Base-by-base conservation (phyloP, 441 rosid species). In the Pelargonium myrrhifolium region DNA sequence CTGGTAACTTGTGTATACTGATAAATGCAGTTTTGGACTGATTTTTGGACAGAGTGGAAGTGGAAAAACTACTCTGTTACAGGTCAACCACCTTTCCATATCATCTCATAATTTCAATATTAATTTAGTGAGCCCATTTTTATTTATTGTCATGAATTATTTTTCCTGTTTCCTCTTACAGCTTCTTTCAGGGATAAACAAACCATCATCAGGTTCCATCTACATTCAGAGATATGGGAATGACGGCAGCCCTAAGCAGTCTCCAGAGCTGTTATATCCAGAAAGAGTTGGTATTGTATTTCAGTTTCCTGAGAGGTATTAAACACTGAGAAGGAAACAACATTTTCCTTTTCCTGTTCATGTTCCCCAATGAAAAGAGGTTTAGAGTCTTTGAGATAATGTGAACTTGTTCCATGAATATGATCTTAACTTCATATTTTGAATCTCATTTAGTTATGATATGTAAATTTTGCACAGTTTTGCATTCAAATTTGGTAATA, bases 1-100 rank as follows among this genome's bases (percentile, higher is more conserved):
- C 69, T 63, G 73, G 63, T 37, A 71, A 11, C 71, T 26, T 75
- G 49, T 66, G 75, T 40, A 10, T 51, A 37, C 62, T 55, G 15
- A 70, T 65, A 67, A 60, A 64, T 80, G 75, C 84, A 89, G 98
- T 79, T 87, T 93, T 82, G 98, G 98, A 66, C 85, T 93, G 83
- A 80, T 93, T 67, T 90, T 87, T 83, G 98, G 98, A 69, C 87
- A 81, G 82, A 93, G 98, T 75, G 96, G 98, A 78, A 90, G 96
- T 55, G 98, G 98, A 22, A 93, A 93, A 81, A 93, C 96, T 73
- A 93, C 98, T 37, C 90, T 90, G 21, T 76, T 93, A 81, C 97
- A 89, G 95, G 97, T 90, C 51, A 35, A 6, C 6, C 49, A 2
- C 49, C 14, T 11, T 20, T 5, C 3, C 61, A 20, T 55, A 55